Evolutionary conservation across 2,329 filamentous ascomycete genomes (phyloP).

Genomic region (Monosporascus sp.): DNA sequence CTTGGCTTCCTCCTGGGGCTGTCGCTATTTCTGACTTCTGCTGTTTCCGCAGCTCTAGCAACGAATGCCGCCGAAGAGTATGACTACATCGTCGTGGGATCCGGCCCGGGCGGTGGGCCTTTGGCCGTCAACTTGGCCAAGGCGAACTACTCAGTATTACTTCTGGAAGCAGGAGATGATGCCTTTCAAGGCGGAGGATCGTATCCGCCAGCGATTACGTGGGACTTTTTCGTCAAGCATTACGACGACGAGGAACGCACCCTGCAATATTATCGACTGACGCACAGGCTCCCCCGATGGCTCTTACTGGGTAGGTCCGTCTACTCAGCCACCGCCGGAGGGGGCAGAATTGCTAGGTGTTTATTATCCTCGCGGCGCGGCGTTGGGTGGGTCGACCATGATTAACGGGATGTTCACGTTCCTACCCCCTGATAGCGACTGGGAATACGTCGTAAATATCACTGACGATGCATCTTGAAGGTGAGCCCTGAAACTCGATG

Average conservation of each 20-base stretch:
- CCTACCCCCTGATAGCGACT: conserved; percentile 16
- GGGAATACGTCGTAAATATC: conserved; percentile 16
- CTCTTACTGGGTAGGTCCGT: conserved; percentile 12
- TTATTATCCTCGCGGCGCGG: conserved; percentile 22
- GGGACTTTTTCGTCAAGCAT: conserved; percentile 52
- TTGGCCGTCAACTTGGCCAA: conserved; percentile 45
- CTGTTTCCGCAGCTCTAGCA: background rate
- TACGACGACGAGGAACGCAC: conserved; percentile 47
- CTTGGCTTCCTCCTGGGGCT: background rate
- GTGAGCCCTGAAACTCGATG: conserved; percentile 3
- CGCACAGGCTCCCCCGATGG: conserved; percentile 14
- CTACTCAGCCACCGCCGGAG: conserved; percentile 10
- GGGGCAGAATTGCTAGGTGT: conserved; percentile 20
- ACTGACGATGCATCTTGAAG: conserved; percentile 16
- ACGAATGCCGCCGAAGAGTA: background rate
- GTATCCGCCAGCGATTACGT: conserved; percentile 32
- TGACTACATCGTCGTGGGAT: conserved; percentile 40
- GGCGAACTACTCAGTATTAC: conserved; percentile 45
- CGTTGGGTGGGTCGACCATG: conserved; percentile 22
- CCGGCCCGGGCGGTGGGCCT: conserved; percentile 45
- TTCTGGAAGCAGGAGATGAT: conserved; percentile 50
- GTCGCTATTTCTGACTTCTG: background rate
- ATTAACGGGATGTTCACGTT: conserved; percentile 11
- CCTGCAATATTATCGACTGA: conserved; percentile 20
- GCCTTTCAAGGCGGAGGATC: conserved; percentile 36